Evolutionary conservation across 2,329 filamentous ascomycete genomes (phyloP), one percentile per base, ranked within the genome.

Genomic region (Dryadomyces sulphureus): DNA sequence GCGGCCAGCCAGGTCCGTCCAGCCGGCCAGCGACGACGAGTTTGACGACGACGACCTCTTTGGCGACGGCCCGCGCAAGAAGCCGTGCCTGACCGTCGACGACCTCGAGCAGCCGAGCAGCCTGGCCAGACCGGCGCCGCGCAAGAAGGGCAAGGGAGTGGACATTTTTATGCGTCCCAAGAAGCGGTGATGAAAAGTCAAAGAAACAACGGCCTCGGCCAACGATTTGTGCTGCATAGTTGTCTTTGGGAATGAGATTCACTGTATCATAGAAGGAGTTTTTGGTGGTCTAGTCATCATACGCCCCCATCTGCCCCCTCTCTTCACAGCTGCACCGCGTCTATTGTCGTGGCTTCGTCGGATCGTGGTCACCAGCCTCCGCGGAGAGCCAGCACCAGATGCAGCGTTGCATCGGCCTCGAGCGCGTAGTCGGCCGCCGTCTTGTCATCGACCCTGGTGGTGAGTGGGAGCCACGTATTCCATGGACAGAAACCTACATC

Each of bases 381-480:
- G 61, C 92, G 79, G 50, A 98, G 79, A 38, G 92, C 93, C 54
- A 98, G 80, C 44, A 98, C 92, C 60, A 98, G 72, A 73, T 98
- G 92, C 56, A 98, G 73, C 32, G 90, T 98, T 51, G 88, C 86
- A 48, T 92, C 92, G 46, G 87, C 87, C 62, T 92, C 84, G 51
- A 98, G 84, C 53, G 77, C 78, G 64, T 96, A 96, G 57, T 96
- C 90, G 46, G 74, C 70, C 7, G 92, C 90, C 11, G 87, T 90
- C 67, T 94, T 94, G 57, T 96, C 90, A 61, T 98, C 92, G 60
- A 80, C 79, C 88, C 90, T 96, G 53, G 25, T n/a, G 12, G 38
- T 40, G 30, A 46, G 38, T 5, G 17, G n/a, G n/a, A 17, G 32
- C 7, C 7, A 17, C 7, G 7, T 17, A 16, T n/a, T 4, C 16